Evolutionary conservation across 1,284 basidiomycete genomes (phyloP).

Genomic region (Ceratobasidium sp.): DNA sequence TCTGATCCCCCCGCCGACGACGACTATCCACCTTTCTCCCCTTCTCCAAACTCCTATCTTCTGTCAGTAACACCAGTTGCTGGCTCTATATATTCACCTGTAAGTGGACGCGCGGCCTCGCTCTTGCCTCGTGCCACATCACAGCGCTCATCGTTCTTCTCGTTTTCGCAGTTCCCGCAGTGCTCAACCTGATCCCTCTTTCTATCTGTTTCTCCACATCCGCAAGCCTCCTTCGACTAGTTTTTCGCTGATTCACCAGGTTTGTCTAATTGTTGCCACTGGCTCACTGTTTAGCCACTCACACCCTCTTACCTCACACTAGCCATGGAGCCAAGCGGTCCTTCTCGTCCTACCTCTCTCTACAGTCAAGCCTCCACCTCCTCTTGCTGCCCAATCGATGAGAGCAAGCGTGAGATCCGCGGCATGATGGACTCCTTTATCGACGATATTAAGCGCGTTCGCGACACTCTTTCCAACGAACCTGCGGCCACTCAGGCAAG

Average conservation of each 20-base stretch:
- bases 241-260: background rate
- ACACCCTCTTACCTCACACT: background rate
- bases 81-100: no score
- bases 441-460: conserved; percentile 61
- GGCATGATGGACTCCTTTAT: conserved; percentile 68
- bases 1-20: no score
- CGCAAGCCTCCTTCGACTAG: conserved; percentile 19
- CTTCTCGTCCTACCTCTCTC: conserved; percentile 37
- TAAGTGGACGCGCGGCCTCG: no score
- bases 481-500: conserved; percentile 44
- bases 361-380: conserved; percentile 36
- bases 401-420: conserved; percentile 66
- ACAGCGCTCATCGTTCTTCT: conserved; percentile 7
- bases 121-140: conserved; percentile 1
- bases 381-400: conserved; percentile 63
- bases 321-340: conserved; percentile 36
- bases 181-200: background rate
- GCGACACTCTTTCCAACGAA: conserved; percentile 24
- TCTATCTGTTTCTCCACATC: background rate
- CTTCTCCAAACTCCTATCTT: no score
- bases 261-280: background rate
- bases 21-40: no score
- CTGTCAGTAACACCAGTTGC: no score
- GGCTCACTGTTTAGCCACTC: conserved; percentile 1
- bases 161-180: conserved; percentile 10